phyloP scores from a whole-genome alignment of 495 filamentous ascomycete species.

The Penicillium argentinense region DNA sequence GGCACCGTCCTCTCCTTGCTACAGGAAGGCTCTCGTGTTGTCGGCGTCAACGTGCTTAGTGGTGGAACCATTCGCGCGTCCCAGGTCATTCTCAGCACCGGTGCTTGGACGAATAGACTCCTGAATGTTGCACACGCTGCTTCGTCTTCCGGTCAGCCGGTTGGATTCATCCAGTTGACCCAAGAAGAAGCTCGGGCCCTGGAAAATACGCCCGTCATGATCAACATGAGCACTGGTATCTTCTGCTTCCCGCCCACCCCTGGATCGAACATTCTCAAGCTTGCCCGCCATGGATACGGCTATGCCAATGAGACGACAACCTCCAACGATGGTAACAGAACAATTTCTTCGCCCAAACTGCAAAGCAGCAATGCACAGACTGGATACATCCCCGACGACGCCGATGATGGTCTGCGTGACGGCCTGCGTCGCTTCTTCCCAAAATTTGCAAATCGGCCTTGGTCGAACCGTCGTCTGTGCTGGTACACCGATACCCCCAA shows the following conservation, averaged over 20 bases:
- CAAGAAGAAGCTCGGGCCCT: slow-evolving; percentile 59
- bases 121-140: slow-evolving; percentile 45
- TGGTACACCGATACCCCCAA: slow-evolving; percentile 63
- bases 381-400: slow-evolving; percentile 54
- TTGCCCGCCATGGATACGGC: slow-evolving; percentile 76
- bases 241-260: slow-evolving; percentile 70
- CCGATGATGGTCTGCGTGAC: slow-evolving; percentile 53
- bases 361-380: slow-evolving; percentile 30
- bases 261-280: slow-evolving; percentile 58
- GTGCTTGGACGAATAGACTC: slow-evolving; percentile 69
- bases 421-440: slow-evolving; percentile 61
- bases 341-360: slow-evolving; percentile 29
- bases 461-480: slow-evolving; percentile 42
- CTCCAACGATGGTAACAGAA: slow-evolving; percentile 9
- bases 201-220: slow-evolving; percentile 60
- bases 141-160: slow-evolving; percentile 57
- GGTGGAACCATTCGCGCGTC: slow-evolving; percentile 57
- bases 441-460: slow-evolving; percentile 56
- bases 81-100: slow-evolving; percentile 70
- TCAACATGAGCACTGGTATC: slow-evolving; percentile 70
- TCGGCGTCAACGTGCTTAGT: slow-evolving; percentile 53
- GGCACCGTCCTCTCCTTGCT: slow-evolving; percentile 27
- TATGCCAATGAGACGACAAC: slow-evolving; percentile 50
- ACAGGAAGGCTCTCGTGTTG: slow-evolving; percentile 26
- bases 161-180: slow-evolving; percentile 68